These are phyloP conservation scores for Monosporozyma siamensis DNA, from an alignment of 805 yeast species.

Conservation along the genomic window DNA sequence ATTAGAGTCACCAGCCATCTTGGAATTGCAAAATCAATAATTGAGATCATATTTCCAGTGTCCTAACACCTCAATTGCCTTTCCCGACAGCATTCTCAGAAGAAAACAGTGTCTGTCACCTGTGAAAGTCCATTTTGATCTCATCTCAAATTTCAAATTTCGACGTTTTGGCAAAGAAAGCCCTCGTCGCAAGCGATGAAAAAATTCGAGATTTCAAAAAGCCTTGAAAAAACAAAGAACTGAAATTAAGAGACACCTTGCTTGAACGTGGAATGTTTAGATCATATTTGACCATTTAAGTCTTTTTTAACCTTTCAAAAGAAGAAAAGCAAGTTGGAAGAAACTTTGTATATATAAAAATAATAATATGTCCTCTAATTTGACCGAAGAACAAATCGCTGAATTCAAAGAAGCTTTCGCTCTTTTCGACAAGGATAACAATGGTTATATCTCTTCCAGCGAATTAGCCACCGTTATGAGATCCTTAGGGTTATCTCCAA, in stretches of 20 bases:
- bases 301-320: too few relatives aligned
- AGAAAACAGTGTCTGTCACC: too few relatives aligned
- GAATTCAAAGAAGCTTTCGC: conserved; percentile 98
- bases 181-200: neutral
- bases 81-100: too few relatives aligned
- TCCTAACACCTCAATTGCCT: neutral
- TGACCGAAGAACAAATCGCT: conserved; percentile 91
- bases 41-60: neutral
- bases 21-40: neutral
- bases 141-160: neutral
- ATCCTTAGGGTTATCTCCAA: conserved; percentile 95
- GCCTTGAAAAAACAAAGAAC: too few relatives aligned
- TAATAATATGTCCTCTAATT: conserved; percentile 37
- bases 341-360: too few relatives aligned
- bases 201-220: neutral
- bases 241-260: too few relatives aligned
- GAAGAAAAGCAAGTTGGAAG: too few relatives aligned
- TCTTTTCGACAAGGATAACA: conserved; percentile 91
- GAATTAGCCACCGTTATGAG: conserved; percentile 98
- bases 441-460: conserved; percentile 90
- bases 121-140: too few relatives aligned
- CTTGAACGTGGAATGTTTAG: too few relatives aligned
- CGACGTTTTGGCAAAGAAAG: neutral
- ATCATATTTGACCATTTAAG: too few relatives aligned
- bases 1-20: conserved; percentile 12